These are phyloP conservation scores for Candida silvicultrix DNA, from an alignment of 805 yeast genomes.

Conservation along the genomic window DNA sequence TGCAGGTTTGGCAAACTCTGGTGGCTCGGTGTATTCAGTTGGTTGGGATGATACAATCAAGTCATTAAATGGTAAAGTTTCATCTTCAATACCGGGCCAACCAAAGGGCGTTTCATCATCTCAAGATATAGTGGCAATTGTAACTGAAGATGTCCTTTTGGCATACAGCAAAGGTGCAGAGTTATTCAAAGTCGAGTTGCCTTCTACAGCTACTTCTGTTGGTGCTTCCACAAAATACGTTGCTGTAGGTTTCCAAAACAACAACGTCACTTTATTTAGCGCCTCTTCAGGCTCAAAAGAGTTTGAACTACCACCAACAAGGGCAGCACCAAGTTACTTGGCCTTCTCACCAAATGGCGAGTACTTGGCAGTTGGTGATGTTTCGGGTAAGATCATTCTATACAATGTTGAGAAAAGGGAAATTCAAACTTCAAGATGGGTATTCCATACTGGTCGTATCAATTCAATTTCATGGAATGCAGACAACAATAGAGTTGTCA, in stretches of 20 bases:
- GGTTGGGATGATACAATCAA: slow-evolving; percentile 89
- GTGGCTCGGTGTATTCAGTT: slow-evolving; percentile 38
- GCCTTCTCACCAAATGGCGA: slow-evolving; percentile 66
- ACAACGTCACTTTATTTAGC: slow-evolving; percentile 34
- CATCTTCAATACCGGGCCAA: slow-evolving; percentile 36
- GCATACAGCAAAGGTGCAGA: slow-evolving; percentile 28
- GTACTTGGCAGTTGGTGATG: slow-evolving; percentile 79
- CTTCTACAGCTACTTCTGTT: slow-evolving; percentile 38
- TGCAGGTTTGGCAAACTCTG: slow-evolving; percentile 37
- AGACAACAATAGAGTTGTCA: slow-evolving; percentile 65
- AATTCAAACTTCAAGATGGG: slow-evolving; percentile 85
- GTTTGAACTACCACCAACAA: slow-evolving; percentile 36
- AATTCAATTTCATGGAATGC: slow-evolving; percentile 73
- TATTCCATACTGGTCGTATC: slow-evolving; percentile 85
- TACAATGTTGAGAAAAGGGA: slow-evolving; percentile 48
- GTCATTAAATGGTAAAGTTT: slow-evolving; percentile 23
- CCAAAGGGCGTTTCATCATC: slow-evolving; percentile 40
- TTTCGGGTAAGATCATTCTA: slow-evolving; percentile 77
- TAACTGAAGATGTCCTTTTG: slow-evolving; percentile 29
- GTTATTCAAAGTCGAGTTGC: slow-evolving; percentile 24
- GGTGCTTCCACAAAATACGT: slow-evolving; percentile 36
- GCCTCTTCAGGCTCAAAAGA: slow-evolving; percentile 16
- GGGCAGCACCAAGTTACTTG: slow-evolving; percentile 58
- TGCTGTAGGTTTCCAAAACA: slow-evolving; percentile 42
- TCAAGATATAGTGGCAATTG: slow-evolving; percentile 31